These are phyloP conservation scores for Exsudoporus floridanus DNA, from an alignment of 1,284 basidiomycete genomes.

Conservation along the genomic window DNA sequence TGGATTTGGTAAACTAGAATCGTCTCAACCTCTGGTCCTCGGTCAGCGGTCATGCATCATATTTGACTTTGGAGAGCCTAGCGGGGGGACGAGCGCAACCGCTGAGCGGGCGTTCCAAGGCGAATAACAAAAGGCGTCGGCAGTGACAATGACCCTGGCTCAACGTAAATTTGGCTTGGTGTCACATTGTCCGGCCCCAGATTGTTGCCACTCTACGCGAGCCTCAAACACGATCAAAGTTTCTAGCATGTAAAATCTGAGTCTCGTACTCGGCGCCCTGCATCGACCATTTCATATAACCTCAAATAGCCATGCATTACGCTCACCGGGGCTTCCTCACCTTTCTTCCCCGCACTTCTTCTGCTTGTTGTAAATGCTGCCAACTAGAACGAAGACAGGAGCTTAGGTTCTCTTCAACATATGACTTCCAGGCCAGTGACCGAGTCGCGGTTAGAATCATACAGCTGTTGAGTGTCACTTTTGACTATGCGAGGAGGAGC, in stretches of 20 bases:
- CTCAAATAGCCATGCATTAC: not conserved
- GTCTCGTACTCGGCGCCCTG: too few relatives aligned
- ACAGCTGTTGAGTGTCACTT: too few relatives aligned
- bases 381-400: too few relatives aligned
- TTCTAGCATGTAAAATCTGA: not conserved
- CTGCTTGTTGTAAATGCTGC: not conserved
- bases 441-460: too few relatives aligned
- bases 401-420: too few relatives aligned
- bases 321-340: not conserved
- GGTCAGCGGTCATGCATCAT: not conserved
- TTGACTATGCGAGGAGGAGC: too few relatives aligned
- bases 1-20: constrained; percentile 3
- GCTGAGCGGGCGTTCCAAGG: not conserved
- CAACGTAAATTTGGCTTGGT: constrained; percentile 1
- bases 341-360: not conserved
- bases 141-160: not conserved
- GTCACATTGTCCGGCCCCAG: not conserved
- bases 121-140: not conserved
- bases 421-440: too few relatives aligned
- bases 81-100: not conserved
- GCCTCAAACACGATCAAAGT: not conserved
- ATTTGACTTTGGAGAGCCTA: not conserved
- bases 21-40: not conserved
- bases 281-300: too few relatives aligned
- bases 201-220: not conserved